phyloP scores from a whole-genome alignment of 768 basidiomycete species.

The Tylopilus plumbeoviolaceoides region DNA sequence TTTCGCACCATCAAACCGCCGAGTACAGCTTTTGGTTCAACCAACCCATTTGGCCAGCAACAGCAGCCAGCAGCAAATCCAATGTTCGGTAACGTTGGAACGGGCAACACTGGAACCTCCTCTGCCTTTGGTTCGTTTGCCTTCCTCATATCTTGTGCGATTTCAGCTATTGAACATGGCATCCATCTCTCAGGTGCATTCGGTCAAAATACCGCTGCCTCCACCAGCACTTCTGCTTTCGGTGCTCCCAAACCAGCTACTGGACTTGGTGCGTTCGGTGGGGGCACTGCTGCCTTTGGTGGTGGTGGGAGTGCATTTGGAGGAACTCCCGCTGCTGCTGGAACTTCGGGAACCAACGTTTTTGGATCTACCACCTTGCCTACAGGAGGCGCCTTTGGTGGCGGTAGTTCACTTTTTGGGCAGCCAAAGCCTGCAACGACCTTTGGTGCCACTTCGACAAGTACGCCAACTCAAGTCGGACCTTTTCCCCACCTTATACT shows the following conservation, averaged over 20 bases:
- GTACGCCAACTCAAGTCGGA: conserved; percentile 12
- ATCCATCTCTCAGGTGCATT: conserved; percentile 34
- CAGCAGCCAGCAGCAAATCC: conserved; percentile 69
- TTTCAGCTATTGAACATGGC: conserved; percentile 1
- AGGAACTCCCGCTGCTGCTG: conserved; percentile 25
- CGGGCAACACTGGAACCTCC: conserved; percentile 31
- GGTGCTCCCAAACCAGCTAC: conserved; percentile 65
- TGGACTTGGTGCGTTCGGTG: conserved; percentile 76
- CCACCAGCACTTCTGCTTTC: conserved; percentile 46
- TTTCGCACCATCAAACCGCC: conserved; percentile 23
- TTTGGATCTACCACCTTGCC: conserved; percentile 33
- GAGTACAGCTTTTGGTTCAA: conserved; percentile 50
- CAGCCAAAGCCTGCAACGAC: conserved; percentile 44
- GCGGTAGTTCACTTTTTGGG: conserved; percentile 55
- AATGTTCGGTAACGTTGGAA: conserved; percentile 69
- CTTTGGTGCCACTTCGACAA: conserved; percentile 39
- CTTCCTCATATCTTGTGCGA: not conserved
- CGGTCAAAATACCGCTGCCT: conserved; percentile 35
- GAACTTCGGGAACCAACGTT: conserved; percentile 29
- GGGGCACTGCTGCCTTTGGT: conserved; percentile 52
- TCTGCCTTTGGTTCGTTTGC: conserved; percentile 34
- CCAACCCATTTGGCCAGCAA: conserved; percentile 60
- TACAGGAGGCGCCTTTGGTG: conserved; percentile 39
- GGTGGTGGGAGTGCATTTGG: conserved; percentile 41
- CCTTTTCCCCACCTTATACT: conserved; percentile 8